These are phyloP conservation scores for Dianthus caryophyllus DNA, from an alignment of 148 eudicot species.

Conservation along the genomic window DNA sequence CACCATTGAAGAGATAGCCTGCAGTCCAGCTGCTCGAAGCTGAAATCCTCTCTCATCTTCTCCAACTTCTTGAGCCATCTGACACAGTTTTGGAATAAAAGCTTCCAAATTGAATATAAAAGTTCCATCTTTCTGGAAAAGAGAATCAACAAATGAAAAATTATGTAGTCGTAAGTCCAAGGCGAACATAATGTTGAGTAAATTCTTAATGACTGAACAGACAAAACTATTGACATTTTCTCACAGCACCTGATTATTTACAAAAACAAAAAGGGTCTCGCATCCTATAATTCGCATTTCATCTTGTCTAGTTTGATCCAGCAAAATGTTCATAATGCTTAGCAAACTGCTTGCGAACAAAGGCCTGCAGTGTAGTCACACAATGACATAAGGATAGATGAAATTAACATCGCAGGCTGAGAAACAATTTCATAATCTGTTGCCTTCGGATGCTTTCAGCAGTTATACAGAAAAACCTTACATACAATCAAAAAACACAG, in stretches of 20 bases:
- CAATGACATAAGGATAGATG: no score
- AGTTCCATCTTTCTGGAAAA: conserved; percentile 77
- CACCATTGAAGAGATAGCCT: conserved; percentile 91
- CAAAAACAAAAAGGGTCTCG: conserved; percentile 69
- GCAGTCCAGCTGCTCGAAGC: conserved; percentile 77
- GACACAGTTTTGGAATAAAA: conserved; percentile 78
- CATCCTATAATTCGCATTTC: conserved; percentile 77
- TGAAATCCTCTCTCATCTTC: conserved; percentile 63
- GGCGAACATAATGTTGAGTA: background rate
- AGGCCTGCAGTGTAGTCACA: conserved; percentile 56
- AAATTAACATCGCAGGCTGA: no score
- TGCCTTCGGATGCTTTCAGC: no score
- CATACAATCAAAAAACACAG: no score
- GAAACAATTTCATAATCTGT: no score
- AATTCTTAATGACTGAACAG: background rate
- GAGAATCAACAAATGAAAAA: conserved; percentile 13
- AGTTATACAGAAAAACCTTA: no score
- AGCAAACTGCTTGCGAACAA: conserved; percentile 82
- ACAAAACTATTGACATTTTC: background rate
- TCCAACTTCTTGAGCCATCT: conserved; percentile 87
- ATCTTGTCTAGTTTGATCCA: conserved; percentile 80
- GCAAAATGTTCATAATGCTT: conserved; percentile 71
- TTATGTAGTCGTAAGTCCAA: background rate
- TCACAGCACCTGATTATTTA: conserved; percentile 63
- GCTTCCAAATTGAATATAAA: conserved; percentile 80